Conservation (phyloP, 1,284 basidiomycete genomes). For the Fistulina hepatica region DNA sequence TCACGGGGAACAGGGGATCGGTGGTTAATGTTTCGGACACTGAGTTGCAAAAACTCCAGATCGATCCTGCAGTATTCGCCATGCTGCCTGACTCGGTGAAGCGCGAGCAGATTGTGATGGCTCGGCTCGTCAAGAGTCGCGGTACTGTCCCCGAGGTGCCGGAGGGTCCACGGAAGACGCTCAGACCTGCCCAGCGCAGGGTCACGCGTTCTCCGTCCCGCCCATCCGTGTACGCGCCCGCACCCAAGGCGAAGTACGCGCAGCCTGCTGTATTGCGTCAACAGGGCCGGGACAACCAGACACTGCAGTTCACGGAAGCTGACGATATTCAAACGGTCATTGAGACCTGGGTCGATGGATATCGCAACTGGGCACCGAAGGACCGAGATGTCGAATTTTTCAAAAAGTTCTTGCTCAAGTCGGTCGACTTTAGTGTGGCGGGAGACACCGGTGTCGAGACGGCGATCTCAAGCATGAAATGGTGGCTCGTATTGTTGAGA, state of each 20-base stretch:
- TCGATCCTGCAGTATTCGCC: slow-evolving; percentile 63
- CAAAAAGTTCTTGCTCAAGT: slow-evolving; percentile 54
- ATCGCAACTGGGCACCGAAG: slow-evolving; percentile 48
- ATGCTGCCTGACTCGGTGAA: slow-evolving; percentile 57
- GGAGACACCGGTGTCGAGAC: slow-evolving; percentile 57
- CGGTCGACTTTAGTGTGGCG: slow-evolving; percentile 38
- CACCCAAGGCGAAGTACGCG: slow-evolving; percentile 39
- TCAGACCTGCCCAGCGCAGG: slow-evolving; percentile 41
- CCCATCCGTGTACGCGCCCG: slow-evolving; percentile 21
- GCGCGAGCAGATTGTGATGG: slow-evolving; percentile 57
- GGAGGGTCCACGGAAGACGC: slow-evolving; percentile 30
- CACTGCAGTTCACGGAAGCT: slow-evolving; percentile 43
- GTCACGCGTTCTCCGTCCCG: slow-evolving; percentile 18
- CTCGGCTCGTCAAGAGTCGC: slow-evolving; percentile 37
- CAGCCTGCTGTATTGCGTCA: slow-evolving; percentile 43
- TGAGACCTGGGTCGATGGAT: slow-evolving; percentile 60
- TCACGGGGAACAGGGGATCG: slow-evolving; percentile 19
- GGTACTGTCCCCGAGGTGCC: slow-evolving; percentile 30
- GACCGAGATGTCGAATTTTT: slow-evolving; percentile 63
- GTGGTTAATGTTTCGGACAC: slow-evolving; percentile 26
- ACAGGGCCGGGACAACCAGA: slow-evolving; percentile 39
- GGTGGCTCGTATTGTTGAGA: slow-evolving; percentile 64
- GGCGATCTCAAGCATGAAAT: slow-evolving; percentile 59
- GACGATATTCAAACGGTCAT: slow-evolving; percentile 61
- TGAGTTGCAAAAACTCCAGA: slow-evolving; percentile 50